Evolutionary conservation across 2,329 filamentous ascomycete genomes (phyloP), one percentile per base, ranked within the genome.

Genomic region (Fusarium globosum): DNA sequence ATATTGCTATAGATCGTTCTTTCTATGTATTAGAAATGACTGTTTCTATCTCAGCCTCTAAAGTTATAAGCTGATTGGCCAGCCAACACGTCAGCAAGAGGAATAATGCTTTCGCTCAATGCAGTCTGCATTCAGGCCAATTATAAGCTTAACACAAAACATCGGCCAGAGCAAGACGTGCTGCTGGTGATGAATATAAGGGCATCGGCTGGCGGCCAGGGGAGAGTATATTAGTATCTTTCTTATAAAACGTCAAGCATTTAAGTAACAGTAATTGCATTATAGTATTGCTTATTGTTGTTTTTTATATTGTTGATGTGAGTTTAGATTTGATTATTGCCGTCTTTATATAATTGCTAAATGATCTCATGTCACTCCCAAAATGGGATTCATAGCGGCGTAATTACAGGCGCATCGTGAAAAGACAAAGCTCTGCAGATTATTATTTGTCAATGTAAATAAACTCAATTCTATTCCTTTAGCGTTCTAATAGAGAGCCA

Each of bases 401-500:
- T 28, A 8, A 3, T 11, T 0, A 2, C 9, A 1, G 2, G 18
- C 15, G 7, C 21, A 11, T 7, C 11, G 0, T 13, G 2, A 0
- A 13, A 5, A n/a, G 4, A 9, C 10, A 33, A 10, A 10, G 1
- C 14, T n/a, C 13, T 3, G 0, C 3, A 3, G 21, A 0, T 18
- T 10, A 13, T n/a, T 10, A 5, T 18, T 10, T 7, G 0, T 0
- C 3, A 33, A n/a, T 14, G 2, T 6, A 4, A n/a, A 33, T 4
- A 7, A 3, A 13, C 8, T 10, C 7, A 7, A 13, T 13, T 13
- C 6, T 0, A n/a, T 33, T 14, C 11, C 9, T 18, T 18, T 2
- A 0, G 5, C 1, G 2, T 13, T 7, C 2, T 0, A 9, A 9
- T 4, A 30, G 21, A 8, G 5, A 0, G 15, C 15, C 2, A 30